Base-by-base conservation (phyloP, 2,329 filamentous ascomycete species). In the Biscogniauxia mediterranea region DNA sequence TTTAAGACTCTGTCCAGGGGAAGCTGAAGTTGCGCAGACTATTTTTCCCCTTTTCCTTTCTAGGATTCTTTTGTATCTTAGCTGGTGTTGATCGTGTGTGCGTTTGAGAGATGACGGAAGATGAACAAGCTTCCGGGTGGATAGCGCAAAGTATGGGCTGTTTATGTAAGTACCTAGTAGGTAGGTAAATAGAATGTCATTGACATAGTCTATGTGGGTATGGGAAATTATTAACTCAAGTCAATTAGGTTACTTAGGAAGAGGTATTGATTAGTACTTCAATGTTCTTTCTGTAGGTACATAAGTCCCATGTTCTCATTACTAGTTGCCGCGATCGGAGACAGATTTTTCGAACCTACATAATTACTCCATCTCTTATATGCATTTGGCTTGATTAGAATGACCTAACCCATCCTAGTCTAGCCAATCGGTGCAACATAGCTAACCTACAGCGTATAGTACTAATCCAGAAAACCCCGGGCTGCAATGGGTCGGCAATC, bases 301-400 rank as follows among this genome's bases (percentile, higher is more conserved):
- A n/a, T n/a, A 23, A 23, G 23, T 23, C 5, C 23, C 23, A 23
- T 9, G 28, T 32, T 32, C 28, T 32, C 28, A 5, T 57, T n/a
- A 20, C 25, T 52, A 38, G 32, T 21, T 61, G 67, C 70, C 69
- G 69, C 56, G 59, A 71, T 71, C 70, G 70, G 70, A 71, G 69
- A 53, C 56, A 62, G 58, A 64, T 63, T 66, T 65, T 23, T 55
- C 64, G 52, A 60, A 42, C 51, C 38, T 23, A 23, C 23, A 23
- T 23, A 23, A n/a, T 13, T 46, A 46, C 38, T 46, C 38, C 38
- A 46, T 46, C 38, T n/a, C 38, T 46, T n/a, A 54, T 58, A 50
- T 55, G 20, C 17, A 52, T 55, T 55, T 52, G 7, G 28, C 28
- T 32, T 32, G 26, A 13, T 32, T 1, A 17, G 15, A 46, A 46